Evolutionary conservation across 1,139 yeast species (phyloP).

Genomic region (Yamadazyma epiphylla): DNA sequence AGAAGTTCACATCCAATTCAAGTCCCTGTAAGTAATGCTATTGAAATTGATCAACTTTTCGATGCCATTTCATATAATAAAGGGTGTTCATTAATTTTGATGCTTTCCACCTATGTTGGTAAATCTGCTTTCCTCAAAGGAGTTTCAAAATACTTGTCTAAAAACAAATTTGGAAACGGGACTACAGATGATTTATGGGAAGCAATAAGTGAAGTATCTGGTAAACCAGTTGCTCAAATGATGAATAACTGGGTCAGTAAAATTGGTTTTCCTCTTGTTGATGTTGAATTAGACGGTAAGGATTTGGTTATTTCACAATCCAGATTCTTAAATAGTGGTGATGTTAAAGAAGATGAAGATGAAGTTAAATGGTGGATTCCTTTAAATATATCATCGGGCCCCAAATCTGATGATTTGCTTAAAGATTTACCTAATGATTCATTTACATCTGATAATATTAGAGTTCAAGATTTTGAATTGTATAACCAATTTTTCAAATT

Average conservation of each 20-base stretch:
- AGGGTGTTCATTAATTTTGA: conserved; percentile 73
- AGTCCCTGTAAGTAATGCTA: conserved; percentile 76
- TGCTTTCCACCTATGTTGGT: conserved; percentile 70
- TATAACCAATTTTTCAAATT: conserved; percentile 45
- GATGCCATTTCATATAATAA: conserved; percentile 82
- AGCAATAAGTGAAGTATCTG: conserved; percentile 68
- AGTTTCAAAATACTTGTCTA: conserved; percentile 64
- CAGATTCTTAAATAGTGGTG: conserved; percentile 77
- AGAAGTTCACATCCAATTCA: conserved; percentile 83
- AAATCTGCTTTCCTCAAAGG: conserved; percentile 66
- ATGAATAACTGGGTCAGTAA: conserved; percentile 83
- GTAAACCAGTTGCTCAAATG: conserved; percentile 64
- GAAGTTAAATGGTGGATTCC: conserved; percentile 78
- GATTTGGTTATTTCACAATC: conserved; percentile 59
- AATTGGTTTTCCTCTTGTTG: conserved; percentile 80
- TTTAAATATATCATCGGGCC: conserved; percentile 40
- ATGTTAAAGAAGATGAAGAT: conserved; percentile 70
- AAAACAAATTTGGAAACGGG: conserved; percentile 73
- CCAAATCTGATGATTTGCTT: conserved; percentile 4
- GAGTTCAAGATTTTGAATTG: conserved; percentile 21
- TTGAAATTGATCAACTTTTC: conserved; percentile 80
- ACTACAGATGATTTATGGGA: conserved; percentile 78
- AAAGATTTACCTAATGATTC: conserved; percentile 13
- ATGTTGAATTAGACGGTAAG: conserved; percentile 43
- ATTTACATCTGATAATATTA: conserved; percentile 18